Evolutionary conservation across 306 rosid genomes (phyloP).

Genomic region (Senna siamea): DNA sequence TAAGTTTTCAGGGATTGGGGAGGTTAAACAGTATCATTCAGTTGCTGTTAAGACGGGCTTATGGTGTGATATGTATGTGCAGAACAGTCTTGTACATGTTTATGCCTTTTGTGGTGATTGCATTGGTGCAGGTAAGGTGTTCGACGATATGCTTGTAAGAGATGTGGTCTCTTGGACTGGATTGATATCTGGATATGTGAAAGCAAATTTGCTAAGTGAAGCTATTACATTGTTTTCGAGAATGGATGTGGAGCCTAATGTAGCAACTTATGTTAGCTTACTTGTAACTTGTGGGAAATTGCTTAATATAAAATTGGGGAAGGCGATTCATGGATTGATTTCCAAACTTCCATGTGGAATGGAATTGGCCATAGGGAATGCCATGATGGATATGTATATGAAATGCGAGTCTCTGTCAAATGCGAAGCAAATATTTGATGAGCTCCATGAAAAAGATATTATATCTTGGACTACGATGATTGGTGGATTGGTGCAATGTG

Average conservation of each 20-base stretch:
- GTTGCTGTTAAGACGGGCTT: slow-evolving; percentile 54
- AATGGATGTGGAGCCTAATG: slow-evolving; percentile 67
- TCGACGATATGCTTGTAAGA: slow-evolving; percentile 76
- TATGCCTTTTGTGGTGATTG: slow-evolving; percentile 61
- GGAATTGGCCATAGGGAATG: slow-evolving; percentile 64
- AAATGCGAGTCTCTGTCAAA: slow-evolving; percentile 64
- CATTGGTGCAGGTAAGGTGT: slow-evolving; percentile 55
- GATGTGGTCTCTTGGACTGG: slow-evolving; percentile 90
- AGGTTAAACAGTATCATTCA: slow-evolving; percentile 67
- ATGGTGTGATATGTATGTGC: slow-evolving; percentile 61
- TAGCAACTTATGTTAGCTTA: slow-evolving; percentile 64
- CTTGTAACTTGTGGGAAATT: slow-evolving; percentile 70
- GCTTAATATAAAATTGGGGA: slow-evolving; percentile 58
- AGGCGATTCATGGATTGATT: slow-evolving; percentile 72
- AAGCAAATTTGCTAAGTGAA: slow-evolving; percentile 56
- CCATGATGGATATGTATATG: slow-evolving; percentile 71
- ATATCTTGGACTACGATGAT: slow-evolving; percentile 79
- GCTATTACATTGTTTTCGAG: slow-evolving; percentile 52
- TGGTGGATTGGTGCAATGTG: slow-evolving; percentile 70
- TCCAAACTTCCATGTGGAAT: slow-evolving; percentile 40
- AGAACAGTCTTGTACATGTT: slow-evolving; percentile 62
- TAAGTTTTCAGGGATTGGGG: slow-evolving; percentile 59
- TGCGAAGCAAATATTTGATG: slow-evolving; percentile 62
- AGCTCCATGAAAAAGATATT: slow-evolving; percentile 62
- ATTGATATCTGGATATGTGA: slow-evolving; percentile 67